phyloP scores from a whole-genome alignment of 2,329 filamentous ascomycete species.

The Xylariaceae sp. region DNA sequence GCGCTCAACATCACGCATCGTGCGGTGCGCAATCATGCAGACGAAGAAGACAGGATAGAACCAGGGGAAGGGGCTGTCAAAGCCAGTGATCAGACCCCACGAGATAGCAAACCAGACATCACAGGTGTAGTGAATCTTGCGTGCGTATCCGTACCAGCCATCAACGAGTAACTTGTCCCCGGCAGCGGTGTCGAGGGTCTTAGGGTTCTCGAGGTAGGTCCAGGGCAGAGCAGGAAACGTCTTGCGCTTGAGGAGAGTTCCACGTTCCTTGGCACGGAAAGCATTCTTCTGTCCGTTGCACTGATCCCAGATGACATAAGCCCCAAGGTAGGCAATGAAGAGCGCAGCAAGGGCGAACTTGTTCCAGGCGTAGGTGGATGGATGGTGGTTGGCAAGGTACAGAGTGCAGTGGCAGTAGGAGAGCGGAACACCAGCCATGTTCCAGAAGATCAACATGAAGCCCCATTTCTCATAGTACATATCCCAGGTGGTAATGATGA shows the following conservation, averaged over 20 bases:
- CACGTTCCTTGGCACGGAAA: conserved; percentile 78
- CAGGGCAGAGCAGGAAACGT: conserved; percentile 91
- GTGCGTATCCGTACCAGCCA: conserved; percentile 77
- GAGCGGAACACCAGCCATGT: conserved; percentile 84
- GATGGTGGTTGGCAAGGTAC: conserved; percentile 81
- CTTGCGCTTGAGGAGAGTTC: conserved; percentile 66
- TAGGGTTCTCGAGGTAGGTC: conserved; percentile 78
- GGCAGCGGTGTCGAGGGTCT: conserved; percentile 68
- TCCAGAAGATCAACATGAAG: conserved; percentile 99
- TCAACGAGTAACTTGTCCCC: conserved; percentile 78
- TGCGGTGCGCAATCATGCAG: conserved; percentile 77
- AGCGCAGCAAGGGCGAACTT: conserved; percentile 62
- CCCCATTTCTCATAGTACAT: conserved; percentile 98
- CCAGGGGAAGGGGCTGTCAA: conserved; percentile 76
- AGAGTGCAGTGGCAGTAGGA: conserved; percentile 93
- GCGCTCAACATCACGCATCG: conserved; percentile 69
- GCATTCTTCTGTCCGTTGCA: conserved; percentile 92
- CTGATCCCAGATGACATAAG: conserved; percentile 92
- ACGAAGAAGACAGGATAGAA: conserved; percentile 84
- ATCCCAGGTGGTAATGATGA: conserved; percentile 88
- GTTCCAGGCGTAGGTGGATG: conserved; percentile 75
- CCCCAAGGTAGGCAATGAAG: conserved; percentile 71
- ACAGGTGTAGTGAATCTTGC: conserved; percentile 57
- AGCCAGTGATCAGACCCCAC: conserved; percentile 53
- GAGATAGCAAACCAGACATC: conserved; percentile 49